A percentile compares a stretch with the other conserved stretches of the same genome.
These are phyloP conservation scores for Aspergillus sp. DNA, from an alignment of 2,329 filamentous ascomycete species.

Conservation along the genomic window DNA sequence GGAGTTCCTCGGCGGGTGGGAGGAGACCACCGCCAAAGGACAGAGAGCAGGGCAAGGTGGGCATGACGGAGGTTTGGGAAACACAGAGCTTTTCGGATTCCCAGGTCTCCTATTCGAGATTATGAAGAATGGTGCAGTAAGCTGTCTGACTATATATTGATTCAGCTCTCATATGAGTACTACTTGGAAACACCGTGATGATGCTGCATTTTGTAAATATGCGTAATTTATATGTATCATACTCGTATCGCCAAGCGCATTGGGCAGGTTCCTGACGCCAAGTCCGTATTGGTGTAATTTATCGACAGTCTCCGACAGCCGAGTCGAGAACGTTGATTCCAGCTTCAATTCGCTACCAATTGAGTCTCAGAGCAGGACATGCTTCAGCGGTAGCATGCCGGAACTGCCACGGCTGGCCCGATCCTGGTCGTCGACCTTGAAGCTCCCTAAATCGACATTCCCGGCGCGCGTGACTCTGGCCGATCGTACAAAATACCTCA, in stretches of 20 bases:
- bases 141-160: slow-evolving; percentile 84
- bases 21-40: slow-evolving; percentile 65
- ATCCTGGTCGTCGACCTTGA: slow-evolving; percentile 74
- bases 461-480: slow-evolving; percentile 55
- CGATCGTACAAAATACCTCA: slow-evolving; percentile 64
- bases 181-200: not conserved
- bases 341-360: slow-evolving; percentile 10
- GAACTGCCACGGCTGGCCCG: slow-evolving; percentile 43
- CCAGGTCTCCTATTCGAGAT: slow-evolving; percentile 96
- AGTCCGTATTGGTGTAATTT: slow-evolving; percentile 4
- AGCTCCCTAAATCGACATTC: slow-evolving; percentile 75
- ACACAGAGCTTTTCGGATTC: slow-evolving; percentile 89
- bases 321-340: not conserved
- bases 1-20: slow-evolving; percentile 83
- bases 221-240: not conserved
- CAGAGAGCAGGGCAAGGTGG: slow-evolving; percentile 47
- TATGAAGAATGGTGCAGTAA: slow-evolving; percentile 86
- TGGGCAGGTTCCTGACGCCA: not conserved
- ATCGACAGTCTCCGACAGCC: not conserved
- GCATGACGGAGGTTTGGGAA: slow-evolving; percentile 62
- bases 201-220: not conserved
- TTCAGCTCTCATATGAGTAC: not conserved
- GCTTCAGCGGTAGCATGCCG: slow-evolving; percentile 42
- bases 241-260: not conserved
- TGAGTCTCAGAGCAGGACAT: slow-evolving; percentile 26